Evolutionary conservation across 2,329 filamentous ascomycete species (phyloP), one percentile per base, ranked within the genome.

Genomic region (Epichloe sibirici): DNA sequence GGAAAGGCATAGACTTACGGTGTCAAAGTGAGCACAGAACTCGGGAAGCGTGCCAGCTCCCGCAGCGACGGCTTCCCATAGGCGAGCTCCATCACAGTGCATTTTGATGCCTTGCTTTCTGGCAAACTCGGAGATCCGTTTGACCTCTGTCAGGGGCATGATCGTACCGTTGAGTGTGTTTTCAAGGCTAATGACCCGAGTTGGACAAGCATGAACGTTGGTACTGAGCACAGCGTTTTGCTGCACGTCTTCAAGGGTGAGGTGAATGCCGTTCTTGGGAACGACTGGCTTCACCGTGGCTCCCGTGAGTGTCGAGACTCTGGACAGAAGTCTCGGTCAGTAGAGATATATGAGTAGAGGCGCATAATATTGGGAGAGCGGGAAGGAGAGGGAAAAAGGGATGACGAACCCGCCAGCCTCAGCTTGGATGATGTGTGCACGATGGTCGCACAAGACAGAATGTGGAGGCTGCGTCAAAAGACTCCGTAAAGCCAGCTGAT

Each of bases 161-260:
- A 95, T 74, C 61, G 83, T 82, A 25, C 90, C 90, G 52, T 81
- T 80, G 48, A 95, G 76, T 1, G 90, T 95, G 65, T 95, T 95
- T 64, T 96, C 90, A 47, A 95, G 73, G 56, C 80, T 83, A 58
- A 96, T 88, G 49, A 95, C 78, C 45, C 80, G 80, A 0, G 90
- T 95, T 0, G 90, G 89, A 61, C 86, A 90, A 35, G 76, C 74
- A 65, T 95, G 88, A 21, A 93, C 78, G 59, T 94, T 81, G 51
- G 86, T 77, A 57, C 76, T 73, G 0, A 90, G 64, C 0, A 85
- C 74, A 4, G 79, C 80, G 57, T 86, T 71, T 56, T 79, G 76
- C 63, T 83, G 68, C 13, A 95, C 70, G 61, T 95, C 90, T 60
- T 88, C 83, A 9, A 91, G 74, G 0, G 86, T 90, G 43, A 94